Conservation (phyloP, 306 rosid genomes). For the Betula pendula region DNA sequence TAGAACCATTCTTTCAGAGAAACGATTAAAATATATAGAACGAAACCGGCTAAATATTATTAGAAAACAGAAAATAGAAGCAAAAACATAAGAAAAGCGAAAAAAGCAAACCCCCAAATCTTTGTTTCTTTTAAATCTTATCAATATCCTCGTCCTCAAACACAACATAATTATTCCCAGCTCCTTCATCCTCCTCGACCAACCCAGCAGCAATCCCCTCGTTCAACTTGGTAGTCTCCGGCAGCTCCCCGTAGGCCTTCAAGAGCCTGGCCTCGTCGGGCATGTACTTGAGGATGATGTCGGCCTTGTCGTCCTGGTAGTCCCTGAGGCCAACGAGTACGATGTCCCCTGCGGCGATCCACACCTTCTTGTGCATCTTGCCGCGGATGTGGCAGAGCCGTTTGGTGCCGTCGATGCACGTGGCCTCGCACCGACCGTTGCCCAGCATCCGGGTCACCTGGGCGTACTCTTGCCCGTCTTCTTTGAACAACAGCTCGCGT, state of each 20-base stretch:
- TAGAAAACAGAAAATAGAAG: not conserved
- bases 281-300: slow-evolving; percentile 49
- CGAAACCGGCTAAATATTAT: not conserved
- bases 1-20: no score
- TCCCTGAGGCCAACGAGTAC: slow-evolving; percentile 45
- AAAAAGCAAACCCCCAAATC: not conserved
- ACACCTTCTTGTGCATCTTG: slow-evolving; percentile 55
- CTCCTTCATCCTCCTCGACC: slow-evolving; percentile 39
- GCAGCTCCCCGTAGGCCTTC: slow-evolving; percentile 45
- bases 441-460: slow-evolving; percentile 44
- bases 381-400: slow-evolving; percentile 51
- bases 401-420: slow-evolving; percentile 47
- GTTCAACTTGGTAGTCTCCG: slow-evolving; percentile 31
- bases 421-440: slow-evolving; percentile 42
- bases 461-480: slow-evolving; percentile 44
- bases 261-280: slow-evolving; percentile 45
- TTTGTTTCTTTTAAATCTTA: slow-evolving; percentile 26
- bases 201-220: slow-evolving; percentile 41
- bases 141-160: slow-evolving; percentile 53
- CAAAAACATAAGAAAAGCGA: not conserved
- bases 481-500: slow-evolving; percentile 49
- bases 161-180: slow-evolving; percentile 36
- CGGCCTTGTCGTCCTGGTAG: slow-evolving; percentile 49
- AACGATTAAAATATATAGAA: not conserved
- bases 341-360: slow-evolving; percentile 53